Conservation (phyloP, 192 early-diverging fungal genomes). For the Coemansia javaensis region DNA sequence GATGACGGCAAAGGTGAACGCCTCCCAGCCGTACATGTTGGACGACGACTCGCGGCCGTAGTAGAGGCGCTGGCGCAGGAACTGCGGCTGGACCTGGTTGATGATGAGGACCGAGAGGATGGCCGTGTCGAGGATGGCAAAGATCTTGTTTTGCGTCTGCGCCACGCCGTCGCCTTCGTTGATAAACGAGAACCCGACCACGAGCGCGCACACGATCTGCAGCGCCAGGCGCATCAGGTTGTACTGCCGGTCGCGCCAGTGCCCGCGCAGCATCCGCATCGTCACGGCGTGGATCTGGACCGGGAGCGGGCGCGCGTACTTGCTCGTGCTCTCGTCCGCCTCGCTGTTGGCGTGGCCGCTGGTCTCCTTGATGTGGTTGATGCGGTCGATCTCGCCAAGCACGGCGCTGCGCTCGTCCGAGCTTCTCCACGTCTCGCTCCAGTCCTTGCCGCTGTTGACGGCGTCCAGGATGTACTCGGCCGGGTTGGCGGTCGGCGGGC, state of each 20-base stretch:
- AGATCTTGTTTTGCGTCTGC: slow-evolving; percentile 59
- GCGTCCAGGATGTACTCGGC: slow-evolving; percentile 85
- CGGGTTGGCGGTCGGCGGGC: slow-evolving; percentile 64
- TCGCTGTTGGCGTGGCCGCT: too few relatives aligned
- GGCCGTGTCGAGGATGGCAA: slow-evolving; percentile 49
- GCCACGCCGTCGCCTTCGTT: slow-evolving; percentile 51
- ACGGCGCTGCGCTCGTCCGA: slow-evolving; percentile 31
- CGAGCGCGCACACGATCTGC: slow-evolving; percentile 52
- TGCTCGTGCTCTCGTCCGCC: slow-evolving; percentile 14
- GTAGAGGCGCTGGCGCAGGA: slow-evolving; percentile 55
- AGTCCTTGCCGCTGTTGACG: slow-evolving; percentile 64
- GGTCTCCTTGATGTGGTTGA: slow-evolving; percentile 24
- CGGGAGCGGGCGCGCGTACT: slow-evolving; percentile 26
- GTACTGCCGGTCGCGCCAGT: slow-evolving; percentile 68
- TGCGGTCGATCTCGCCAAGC: slow-evolving; percentile 32
- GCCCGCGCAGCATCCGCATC: slow-evolving; percentile 60
- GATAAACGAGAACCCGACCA: slow-evolving; percentile 69
- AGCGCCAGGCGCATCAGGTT: slow-evolving; percentile 61
- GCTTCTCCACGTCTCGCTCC: slow-evolving; percentile 51
- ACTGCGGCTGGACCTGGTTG: slow-evolving; percentile 62
- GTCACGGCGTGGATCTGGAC: slow-evolving; percentile 57
- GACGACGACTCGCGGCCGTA: slow-evolving; percentile 60
- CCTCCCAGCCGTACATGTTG: slow-evolving; percentile 60
- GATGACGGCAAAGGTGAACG: slow-evolving; percentile 59
- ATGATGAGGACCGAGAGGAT: slow-evolving; percentile 56